Evolutionary conservation across 1,284 basidiomycete species (phyloP).

Genomic region (Tilletia indica): DNA sequence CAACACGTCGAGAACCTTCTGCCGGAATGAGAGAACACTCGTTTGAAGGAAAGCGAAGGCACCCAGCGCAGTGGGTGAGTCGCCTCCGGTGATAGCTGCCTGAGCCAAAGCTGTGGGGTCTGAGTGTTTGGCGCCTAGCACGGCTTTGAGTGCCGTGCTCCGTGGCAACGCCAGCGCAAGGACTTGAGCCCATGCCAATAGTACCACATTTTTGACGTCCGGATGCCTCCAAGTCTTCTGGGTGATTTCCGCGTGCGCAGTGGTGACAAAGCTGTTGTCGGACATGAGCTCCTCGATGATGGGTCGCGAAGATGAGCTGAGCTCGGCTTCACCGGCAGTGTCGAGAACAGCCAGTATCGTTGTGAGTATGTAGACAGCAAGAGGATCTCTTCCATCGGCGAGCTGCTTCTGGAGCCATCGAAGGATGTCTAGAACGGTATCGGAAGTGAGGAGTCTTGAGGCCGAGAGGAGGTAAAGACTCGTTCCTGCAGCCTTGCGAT

Average conservation of each 20-base stretch:
- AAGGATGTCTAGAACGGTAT: constrained; percentile 33
- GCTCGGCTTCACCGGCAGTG: constrained; percentile 52
- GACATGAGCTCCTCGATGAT: constrained; percentile 35
- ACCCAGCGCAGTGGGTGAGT: constrained; percentile 57
- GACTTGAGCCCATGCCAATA: constrained; percentile 81
- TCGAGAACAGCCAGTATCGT: constrained; percentile 70
- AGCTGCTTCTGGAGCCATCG: constrained; percentile 27
- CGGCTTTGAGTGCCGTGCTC: constrained; percentile 37
- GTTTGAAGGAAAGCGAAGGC: constrained; percentile 72
- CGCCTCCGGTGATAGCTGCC: constrained; percentile 14
- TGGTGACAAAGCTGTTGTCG: constrained; percentile 51
- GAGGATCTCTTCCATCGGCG: constrained; percentile 59
- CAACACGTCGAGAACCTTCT: constrained; percentile 46
- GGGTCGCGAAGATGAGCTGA: neutral
- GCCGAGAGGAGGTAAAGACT: constrained; percentile 49
- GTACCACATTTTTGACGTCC: constrained; percentile 71
- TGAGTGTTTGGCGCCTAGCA: constrained; percentile 37
- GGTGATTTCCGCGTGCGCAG: constrained; percentile 38
- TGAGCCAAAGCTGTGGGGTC: constrained; percentile 34
- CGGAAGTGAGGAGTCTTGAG: constrained; percentile 37
- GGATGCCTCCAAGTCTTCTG: constrained; percentile 67
- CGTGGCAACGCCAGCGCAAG: constrained; percentile 42
- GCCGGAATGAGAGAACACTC: constrained; percentile 54
- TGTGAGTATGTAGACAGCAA: constrained; percentile 72
- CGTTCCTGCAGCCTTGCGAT: constrained; percentile 46